phyloP scores from a whole-genome alignment of 768 basidiomycete genomes.

The Podaxis mareebaensis region DNA sequence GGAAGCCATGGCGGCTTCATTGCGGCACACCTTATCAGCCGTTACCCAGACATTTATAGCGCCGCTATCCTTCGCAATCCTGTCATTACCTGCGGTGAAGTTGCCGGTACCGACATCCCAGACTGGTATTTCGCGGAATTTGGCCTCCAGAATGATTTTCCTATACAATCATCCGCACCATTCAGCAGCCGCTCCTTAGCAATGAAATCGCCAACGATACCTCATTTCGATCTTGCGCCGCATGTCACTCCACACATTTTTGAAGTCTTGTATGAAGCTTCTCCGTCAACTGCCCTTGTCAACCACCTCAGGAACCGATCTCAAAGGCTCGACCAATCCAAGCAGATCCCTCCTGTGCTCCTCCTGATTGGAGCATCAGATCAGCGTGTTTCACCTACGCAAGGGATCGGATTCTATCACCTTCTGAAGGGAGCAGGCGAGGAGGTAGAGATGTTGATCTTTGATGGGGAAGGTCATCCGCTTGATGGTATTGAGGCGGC shows the following conservation, averaged over 20 bases:
- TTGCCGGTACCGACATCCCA: slow-evolving; percentile 61
- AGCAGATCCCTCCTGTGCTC: slow-evolving; percentile 43
- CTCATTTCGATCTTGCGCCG: slow-evolving; percentile 20
- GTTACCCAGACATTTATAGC: slow-evolving; percentile 59
- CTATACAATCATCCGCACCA: slow-evolving; percentile 34
- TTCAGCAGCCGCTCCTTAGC: slow-evolving; percentile 12
- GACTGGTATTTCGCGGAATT: slow-evolving; percentile 64
- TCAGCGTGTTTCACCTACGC: slow-evolving; percentile 60
- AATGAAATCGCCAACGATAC: slow-evolving; percentile 2
- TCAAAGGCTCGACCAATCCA: not conserved
- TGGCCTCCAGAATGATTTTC: slow-evolving; percentile 36
- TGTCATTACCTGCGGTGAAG: slow-evolving; percentile 61
- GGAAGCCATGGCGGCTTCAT: slow-evolving; percentile 77
- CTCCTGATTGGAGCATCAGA: slow-evolving; percentile 63
- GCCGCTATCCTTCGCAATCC: slow-evolving; percentile 70
- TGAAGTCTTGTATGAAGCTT: slow-evolving; percentile 43
- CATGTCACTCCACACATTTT: slow-evolving; percentile 48
- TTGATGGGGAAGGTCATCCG: slow-evolving; percentile 63
- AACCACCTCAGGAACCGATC: slow-evolving; percentile 38
- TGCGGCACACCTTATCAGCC: slow-evolving; percentile 59
- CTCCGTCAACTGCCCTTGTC: slow-evolving; percentile 54
- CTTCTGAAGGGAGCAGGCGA: slow-evolving; percentile 48
- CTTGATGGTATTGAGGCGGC: slow-evolving; percentile 64
- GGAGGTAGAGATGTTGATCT: slow-evolving; percentile 58
- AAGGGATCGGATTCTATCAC: slow-evolving; percentile 66